Evolutionary conservation across 176 grass and related monocot genomes (phyloP).

Genomic region (Oryza punctata): DNA sequence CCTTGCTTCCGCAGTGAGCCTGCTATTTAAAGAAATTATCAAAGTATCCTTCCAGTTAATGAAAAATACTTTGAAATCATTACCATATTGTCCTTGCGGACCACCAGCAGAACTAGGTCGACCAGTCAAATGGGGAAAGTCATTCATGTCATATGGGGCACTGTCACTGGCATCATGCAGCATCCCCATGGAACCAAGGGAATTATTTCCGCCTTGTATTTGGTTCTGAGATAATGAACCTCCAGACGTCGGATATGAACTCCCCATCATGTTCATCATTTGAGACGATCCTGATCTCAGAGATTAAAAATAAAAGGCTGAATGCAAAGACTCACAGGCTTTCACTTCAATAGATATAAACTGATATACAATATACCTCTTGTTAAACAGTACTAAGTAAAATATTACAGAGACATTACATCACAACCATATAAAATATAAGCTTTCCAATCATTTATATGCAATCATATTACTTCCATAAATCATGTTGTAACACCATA

Average conservation of each 20-base stretch:
- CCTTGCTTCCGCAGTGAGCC: conserved; percentile 88
- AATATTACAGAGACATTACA: background rate
- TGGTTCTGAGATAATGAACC: conserved; percentile 83
- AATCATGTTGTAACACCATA: conserved; percentile 10
- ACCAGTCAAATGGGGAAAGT: conserved; percentile 93
- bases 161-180: conserved; percentile 76
- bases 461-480: background rate
- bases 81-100: conserved; percentile 97
- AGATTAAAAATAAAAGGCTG: conserved; percentile 6
- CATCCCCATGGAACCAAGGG: conserved; percentile 87
- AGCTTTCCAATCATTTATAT: background rate
- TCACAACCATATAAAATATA: conserved; percentile 19
- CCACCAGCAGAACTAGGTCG: conserved; percentile 92
- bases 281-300: conserved; percentile 54
- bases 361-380: background rate
- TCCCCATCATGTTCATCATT: conserved; percentile 89
- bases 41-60: conserved; percentile 4
- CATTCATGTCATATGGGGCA: conserved; percentile 94
- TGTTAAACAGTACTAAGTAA: conserved; percentile 4
- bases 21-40: conserved; percentile 47
- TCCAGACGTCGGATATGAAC: conserved; percentile 77
- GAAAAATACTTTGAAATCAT: background rate
- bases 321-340: conserved; percentile 21
- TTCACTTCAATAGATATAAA: conserved; percentile 18
- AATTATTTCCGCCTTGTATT: conserved; percentile 84